Base-by-base conservation (phyloP, 2,329 filamentous ascomycete species). In the Penicillium sp. region DNA sequence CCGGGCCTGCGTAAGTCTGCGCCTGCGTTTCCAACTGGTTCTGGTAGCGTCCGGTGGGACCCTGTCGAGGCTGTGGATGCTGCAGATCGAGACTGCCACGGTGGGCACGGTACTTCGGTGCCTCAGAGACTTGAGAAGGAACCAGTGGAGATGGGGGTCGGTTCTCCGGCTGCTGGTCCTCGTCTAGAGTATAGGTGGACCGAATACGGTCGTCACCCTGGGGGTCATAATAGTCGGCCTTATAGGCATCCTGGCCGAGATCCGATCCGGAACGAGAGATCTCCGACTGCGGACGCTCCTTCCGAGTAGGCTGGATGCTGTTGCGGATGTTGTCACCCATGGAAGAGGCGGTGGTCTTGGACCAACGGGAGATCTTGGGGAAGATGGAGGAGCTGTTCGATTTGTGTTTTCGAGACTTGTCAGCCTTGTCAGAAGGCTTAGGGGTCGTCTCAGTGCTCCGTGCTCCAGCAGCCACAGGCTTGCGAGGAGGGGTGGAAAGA, bases 321-420 rank as follows among this genome's bases (percentile, higher is more conserved):
- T 80, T 81, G 32, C 85, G 81, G 66, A 90, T 86, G 32, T 85
- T 86, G 57, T 86, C 85, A 36, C 87, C 84, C 35, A 89, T 82
- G 50, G 89, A 95, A 0, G 89, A 95, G 3, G 90, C 81, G 0
- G 93, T 98, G 2, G 91, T 97, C 71, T 94, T 93, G 0, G 91
- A 97, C 93, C 93, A 98, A 35, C 93, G 82, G 5, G 93, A 97
- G 52, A 95, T 90, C 73, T 95, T 96, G 20, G 90, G 89, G 51
- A 95, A 86, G 75, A 83, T 76, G 0, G 87, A 88, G 0, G 89
- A 93, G 47, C 83, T 82, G 63, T 80, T 86, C 1, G 88, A 91
- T 67, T 95, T 95, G 72, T 94, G 87, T 72, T 95, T 96, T 67
- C 86, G 87, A 52, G 81, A 79, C 69, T 87, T 89, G 5, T 88